Evolutionary conservation across 345 rosid genomes (phyloP).

Genomic region (Nephelium lappaceum): DNA sequence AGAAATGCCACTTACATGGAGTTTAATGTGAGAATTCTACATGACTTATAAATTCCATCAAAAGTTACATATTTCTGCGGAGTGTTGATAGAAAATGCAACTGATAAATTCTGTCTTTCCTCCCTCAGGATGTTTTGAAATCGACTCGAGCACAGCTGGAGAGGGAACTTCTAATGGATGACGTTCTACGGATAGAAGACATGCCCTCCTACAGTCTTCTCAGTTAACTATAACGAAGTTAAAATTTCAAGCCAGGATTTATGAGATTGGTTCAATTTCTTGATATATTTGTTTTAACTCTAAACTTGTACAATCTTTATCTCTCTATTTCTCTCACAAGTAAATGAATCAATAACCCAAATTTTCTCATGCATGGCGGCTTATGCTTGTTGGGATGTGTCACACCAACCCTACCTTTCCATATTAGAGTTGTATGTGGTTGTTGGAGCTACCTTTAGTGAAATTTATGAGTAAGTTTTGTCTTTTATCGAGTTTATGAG

Average conservation of each 20-base stretch:
- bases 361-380: background rate
- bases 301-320: conserved; percentile 8
- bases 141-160: conserved; percentile 75
- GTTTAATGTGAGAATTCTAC: conserved; percentile 68
- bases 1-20: conserved; percentile 93
- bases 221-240: conserved; percentile 29
- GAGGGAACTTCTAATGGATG: conserved; percentile 85
- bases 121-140: conserved; percentile 69
- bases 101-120: conserved; percentile 6
- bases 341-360: conserved; percentile 8
- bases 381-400: background rate
- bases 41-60: background rate
- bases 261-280: background rate
- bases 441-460: conserved; percentile 1
- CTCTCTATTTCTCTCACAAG: background rate
- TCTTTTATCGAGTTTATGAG: background rate
- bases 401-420: background rate
- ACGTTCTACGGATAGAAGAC: conserved; percentile 75
- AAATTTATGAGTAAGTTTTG: background rate
- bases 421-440: background rate
- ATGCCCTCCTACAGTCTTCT: conserved; percentile 91
- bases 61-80: too few relatives aligned
- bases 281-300: conserved; percentile 5
- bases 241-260: background rate
- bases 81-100: background rate